Evolutionary conservation across 1,284 basidiomycete genomes (phyloP), one percentile per base, ranked within the genome.

Genomic region (Trichosporon coremiiforme): DNA sequence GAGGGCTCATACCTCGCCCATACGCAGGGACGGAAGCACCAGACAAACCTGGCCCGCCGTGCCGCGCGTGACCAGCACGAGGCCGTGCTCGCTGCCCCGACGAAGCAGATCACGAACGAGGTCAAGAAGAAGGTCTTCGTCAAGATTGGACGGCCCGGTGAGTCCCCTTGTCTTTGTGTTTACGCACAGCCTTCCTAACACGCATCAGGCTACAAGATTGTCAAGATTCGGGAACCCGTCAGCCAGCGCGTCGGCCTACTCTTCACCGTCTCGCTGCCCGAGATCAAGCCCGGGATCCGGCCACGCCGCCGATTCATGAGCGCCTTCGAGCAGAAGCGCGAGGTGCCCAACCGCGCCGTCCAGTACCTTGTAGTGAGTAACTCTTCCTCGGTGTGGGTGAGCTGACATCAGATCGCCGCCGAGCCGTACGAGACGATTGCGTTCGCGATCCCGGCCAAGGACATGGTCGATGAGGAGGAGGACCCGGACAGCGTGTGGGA

Each of bases 11-110:
- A 99, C 83, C 91, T 99, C 64, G 96, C 97, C 0, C 97, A 99
- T 78, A 99, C 97, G 0, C 97, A 99, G 85, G 97, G 97, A 35
- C 99, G 99, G 86, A 99, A 99, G 83, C 97, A 99, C 80, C 97
- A 99, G 83, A 98, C 96, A 1, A 99, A 99, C 81, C 89, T 99
- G 41, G 97, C 96, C 4, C 89, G 97, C 62, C 90, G 97, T 76
- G 97, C 97, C 0, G 96, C 96, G 12, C 89, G 91, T 69, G 97
- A 99, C 86, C 92, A 94, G 66, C 96, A 98, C 81, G 95, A 98
- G 79, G 90, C 93, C 80, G 84, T 96, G 73, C 91, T 92, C 86
- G 90, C 94, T 69, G 90, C 91, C 6, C 91, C 92, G 20, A 85
- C 90, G 4, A 89, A 90, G 80, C 79, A 82, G 5, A 88, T 73